Base-by-base conservation (phyloP, 2,329 filamentous ascomycete genomes). In the Ceratocystis lukuohia region DNA sequence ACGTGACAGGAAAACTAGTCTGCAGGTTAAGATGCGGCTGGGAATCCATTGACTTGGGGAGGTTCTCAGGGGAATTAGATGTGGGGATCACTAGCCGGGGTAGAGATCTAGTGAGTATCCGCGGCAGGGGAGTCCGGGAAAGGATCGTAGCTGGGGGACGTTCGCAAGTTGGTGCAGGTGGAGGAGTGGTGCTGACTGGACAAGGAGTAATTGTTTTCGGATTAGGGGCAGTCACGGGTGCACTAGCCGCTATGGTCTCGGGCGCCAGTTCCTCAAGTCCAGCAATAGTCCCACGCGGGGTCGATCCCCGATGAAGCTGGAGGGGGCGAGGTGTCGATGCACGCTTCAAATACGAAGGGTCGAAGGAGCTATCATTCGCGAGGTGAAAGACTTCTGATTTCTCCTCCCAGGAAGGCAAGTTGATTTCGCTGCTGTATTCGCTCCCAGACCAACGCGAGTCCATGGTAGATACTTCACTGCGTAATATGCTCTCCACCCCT, bases 381-480 rank as follows among this genome's bases (percentile, higher is more conserved):
- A 67, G n/a, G 28, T 50, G 62, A 20, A 66, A 62, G 2, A 66
- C 69, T 1, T 71, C 70, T 5, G 70, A 69, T 15, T 72, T 71
- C 2, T 70, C 67, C 5, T 72, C 71, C 61, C 64, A 63, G 8
- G 66, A 64, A 25, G 64, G 61, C 6, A 69, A 15, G 28, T 65
- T 46, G 20, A 67, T 66, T 2, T 69, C 68, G 25, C 63, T 41
- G 3, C 62, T 63, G 10, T 65, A 65, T 5, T 66, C 66, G 30
- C 53, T 66, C 33, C 64, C 67, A 6, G 44, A 37, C 61, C 48
- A 61, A 45, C 12, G 17, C 15, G 48, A 41, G 4, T 50, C 6
- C 7, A 53, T 22, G 6, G 48, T 25, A 41, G 61, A 61, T 17
- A 64, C 25, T 20, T 65, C 61, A 3, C 50, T 63, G 22, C 56